Evolutionary conservation across 352 stramenopile species (phyloP).

Genomic region (Phytophthora megakarya): DNA sequence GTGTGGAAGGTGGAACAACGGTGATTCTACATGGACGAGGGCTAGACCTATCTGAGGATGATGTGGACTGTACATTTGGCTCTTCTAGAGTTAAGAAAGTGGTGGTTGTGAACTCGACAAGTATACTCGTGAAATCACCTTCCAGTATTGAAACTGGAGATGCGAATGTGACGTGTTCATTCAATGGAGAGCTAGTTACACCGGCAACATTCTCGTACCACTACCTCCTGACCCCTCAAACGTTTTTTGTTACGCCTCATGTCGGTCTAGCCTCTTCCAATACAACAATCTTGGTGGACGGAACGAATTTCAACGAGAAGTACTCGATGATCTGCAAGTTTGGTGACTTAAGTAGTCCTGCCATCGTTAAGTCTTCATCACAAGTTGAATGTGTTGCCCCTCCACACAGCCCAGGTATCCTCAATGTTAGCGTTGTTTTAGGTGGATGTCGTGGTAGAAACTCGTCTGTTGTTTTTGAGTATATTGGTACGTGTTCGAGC

Average conservation of each 20-base stretch:
- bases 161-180: constrained; percentile 29
- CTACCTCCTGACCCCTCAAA: constrained; percentile 27
- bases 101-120: constrained; percentile 28
- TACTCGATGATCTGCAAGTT: constrained; percentile 42
- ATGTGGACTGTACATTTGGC: constrained; percentile 42
- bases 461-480: constrained; percentile 32
- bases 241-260: constrained; percentile 27
- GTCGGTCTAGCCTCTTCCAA: constrained; percentile 24
- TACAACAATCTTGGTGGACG: constrained; percentile 34
- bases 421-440: constrained; percentile 24
- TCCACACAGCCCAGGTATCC: constrained; percentile 12
- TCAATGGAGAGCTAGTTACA: constrained; percentile 33
- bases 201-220: constrained; percentile 23
- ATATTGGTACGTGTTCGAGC: constrained; percentile 33
- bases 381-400: constrained; percentile 35
- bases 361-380: constrained; percentile 27
- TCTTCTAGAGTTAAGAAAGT: not conserved
- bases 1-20: constrained; percentile 31
- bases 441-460: not conserved
- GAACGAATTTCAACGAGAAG: constrained; percentile 37
- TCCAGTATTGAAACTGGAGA: constrained; percentile 18
- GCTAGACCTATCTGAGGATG: constrained; percentile 31
- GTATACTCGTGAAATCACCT: constrained; percentile 16
- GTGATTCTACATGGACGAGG: constrained; percentile 27
- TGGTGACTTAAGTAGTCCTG: constrained; percentile 20